Evolutionary conservation across 164 flowering plant species (phyloP).

Genomic region (Hamamelis virginiana): DNA sequence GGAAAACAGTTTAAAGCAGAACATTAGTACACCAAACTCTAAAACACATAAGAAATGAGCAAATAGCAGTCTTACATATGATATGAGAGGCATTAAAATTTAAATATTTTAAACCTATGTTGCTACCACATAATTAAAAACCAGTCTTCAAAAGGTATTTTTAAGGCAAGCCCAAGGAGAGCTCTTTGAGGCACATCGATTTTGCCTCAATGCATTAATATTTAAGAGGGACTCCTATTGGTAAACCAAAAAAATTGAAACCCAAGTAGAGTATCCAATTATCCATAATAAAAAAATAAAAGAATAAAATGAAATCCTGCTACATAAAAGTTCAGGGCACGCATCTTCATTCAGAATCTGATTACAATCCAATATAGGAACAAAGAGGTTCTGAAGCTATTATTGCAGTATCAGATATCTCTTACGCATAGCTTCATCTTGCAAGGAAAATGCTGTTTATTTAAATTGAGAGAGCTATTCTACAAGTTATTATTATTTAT

Average conservation of each 20-base stretch:
- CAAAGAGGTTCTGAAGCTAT: neutral
- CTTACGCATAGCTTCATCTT: neutral
- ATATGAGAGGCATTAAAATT: neutral
- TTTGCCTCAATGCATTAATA: too few relatives aligned
- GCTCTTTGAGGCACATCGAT: too few relatives aligned
- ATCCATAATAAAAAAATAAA: too few relatives aligned
- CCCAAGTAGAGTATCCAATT: too few relatives aligned
- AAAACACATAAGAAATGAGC: neutral
- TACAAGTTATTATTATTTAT: too few relatives aligned
- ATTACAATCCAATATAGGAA: too few relatives aligned
- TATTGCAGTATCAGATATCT: neutral
- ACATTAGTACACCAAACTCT: conserved; percentile 1
- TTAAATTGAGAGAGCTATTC: neutral
- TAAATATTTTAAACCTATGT: neutral
- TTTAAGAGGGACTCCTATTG: too few relatives aligned
- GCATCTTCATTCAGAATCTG: too few relatives aligned
- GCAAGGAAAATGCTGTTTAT: neutral
- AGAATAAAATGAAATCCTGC: too few relatives aligned
- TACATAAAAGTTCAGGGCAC: too few relatives aligned
- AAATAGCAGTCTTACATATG: neutral
- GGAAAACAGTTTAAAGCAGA: conserved; percentile 22
- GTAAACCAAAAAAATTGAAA: too few relatives aligned
- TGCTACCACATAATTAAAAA: neutral
- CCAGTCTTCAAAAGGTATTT: neutral
- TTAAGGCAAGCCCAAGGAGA: neutral